Evolutionary conservation across 441 rosid species (phyloP).

Genomic region (Mallotus repandus): DNA sequence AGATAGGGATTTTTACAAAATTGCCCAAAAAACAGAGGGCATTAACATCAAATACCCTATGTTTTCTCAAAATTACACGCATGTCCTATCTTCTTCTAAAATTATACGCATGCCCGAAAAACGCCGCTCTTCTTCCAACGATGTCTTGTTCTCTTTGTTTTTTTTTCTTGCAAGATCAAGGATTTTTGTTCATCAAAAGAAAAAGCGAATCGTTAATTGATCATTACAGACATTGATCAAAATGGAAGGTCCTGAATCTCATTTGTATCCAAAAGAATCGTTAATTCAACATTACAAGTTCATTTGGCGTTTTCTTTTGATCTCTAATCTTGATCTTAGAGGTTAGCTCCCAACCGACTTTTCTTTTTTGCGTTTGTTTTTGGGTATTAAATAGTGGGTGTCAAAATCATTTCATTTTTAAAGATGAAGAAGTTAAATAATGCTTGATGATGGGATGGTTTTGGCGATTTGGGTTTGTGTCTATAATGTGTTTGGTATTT

Average conservation of each 20-base stretch:
- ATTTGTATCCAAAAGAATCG: constrained; percentile 34
- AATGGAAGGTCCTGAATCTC: constrained; percentile 43
- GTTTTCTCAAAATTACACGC: no score
- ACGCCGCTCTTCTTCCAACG: no score
- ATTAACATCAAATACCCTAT: no score
- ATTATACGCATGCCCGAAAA: no score
- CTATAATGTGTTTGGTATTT: constrained; percentile 42
- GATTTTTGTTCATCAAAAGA: no score
- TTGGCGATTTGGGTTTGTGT: background rate
- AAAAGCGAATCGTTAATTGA: no score
- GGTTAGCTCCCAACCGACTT: constrained; percentile 34
- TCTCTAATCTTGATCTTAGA: constrained; percentile 75
- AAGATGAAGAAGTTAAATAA: background rate
- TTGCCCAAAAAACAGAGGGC: no score
- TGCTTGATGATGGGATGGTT: background rate
- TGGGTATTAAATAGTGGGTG: background rate
- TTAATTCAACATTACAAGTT: constrained; percentile 41
- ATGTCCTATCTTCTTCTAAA: no score
- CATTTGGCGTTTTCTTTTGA: constrained; percentile 68
- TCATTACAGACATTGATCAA: background rate
- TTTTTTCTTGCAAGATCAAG: no score
- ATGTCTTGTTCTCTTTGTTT: no score
- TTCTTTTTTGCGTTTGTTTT: background rate
- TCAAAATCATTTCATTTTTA: background rate
- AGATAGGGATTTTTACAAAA: no score